A percentile compares a stretch with the other conserved stretches of the same genome.
phyloP scores from a whole-genome alignment of 2,329 filamentous ascomycete species.

The Tolypocladium pustulatum region DNA sequence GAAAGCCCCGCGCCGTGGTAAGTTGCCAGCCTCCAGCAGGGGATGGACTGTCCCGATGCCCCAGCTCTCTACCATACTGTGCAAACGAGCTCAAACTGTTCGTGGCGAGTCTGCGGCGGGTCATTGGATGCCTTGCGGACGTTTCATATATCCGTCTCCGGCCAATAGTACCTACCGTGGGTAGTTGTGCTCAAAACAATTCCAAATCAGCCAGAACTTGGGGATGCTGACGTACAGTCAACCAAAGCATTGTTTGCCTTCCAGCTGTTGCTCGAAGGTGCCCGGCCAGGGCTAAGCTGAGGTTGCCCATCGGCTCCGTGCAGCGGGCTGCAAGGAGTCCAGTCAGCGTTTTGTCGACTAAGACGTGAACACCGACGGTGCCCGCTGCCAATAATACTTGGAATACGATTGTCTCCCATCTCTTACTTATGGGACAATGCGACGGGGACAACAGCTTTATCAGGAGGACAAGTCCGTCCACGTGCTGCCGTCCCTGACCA shows the following conservation, averaged over 20 bases:
- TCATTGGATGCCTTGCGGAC: too few relatives aligned
- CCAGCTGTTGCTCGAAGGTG: not conserved
- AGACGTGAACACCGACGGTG: not conserved
- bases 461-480: not conserved
- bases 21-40: not conserved
- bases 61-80: not conserved
- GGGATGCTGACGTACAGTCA: too few relatives aligned
- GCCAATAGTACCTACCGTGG: too few relatives aligned
- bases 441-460: not conserved
- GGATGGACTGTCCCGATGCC: not conserved
- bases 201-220: too few relatives aligned
- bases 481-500: not conserved
- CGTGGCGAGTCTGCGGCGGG: too few relatives aligned
- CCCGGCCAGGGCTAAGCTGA: too few relatives aligned
- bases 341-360: not conserved
- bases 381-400: not conserved
- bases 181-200: too few relatives aligned
- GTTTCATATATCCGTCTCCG: too few relatives aligned
- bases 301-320: not conserved
- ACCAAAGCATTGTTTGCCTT: too few relatives aligned
- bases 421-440: not conserved
- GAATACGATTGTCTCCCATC: not conserved
- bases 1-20: not conserved
- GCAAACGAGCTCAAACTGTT: too few relatives aligned
- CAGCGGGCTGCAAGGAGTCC: not conserved